phyloP scores from a whole-genome alignment of 306 rosid genomes.

The Biancaea sappan region DNA sequence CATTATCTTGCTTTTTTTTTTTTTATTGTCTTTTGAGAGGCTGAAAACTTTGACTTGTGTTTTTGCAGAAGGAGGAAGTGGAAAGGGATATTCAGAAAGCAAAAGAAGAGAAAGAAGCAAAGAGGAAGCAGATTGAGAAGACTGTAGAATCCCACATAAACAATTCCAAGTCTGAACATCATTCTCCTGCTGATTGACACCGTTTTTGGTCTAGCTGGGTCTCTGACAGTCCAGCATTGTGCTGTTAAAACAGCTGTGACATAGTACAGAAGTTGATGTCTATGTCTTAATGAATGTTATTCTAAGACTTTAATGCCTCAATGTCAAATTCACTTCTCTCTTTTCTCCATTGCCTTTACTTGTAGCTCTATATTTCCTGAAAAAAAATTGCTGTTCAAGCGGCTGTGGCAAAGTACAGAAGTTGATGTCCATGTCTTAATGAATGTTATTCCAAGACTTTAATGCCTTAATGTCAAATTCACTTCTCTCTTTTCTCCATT shows the following conservation, averaged over 20 bases:
- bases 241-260: background rate
- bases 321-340: too few species aligned
- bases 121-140: slow-evolving; percentile 49
- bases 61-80: slow-evolving; percentile 46
- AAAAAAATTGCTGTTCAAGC: background rate
- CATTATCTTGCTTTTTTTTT: background rate
- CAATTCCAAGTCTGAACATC: slow-evolving; percentile 5
- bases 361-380: too few species aligned
- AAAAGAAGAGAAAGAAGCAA: slow-evolving; percentile 41
- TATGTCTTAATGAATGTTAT: background rate
- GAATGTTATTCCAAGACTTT: background rate
- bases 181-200: slow-evolving; percentile 8
- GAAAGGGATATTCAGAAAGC: slow-evolving; percentile 39
- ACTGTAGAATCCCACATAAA: slow-evolving; percentile 37
- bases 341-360: too few species aligned
- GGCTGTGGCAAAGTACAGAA: background rate
- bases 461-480: background rate
- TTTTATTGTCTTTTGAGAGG: background rate
- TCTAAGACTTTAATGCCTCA: too few species aligned
- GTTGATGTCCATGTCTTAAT: background rate
- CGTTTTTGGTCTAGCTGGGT: background rate
- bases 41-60: background rate
- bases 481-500: too few species aligned
- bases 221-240: background rate
- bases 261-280: background rate